Base-by-base conservation (phyloP, 2,329 filamentous ascomycete genomes). In the Fusarium odoratissimum region DNA sequence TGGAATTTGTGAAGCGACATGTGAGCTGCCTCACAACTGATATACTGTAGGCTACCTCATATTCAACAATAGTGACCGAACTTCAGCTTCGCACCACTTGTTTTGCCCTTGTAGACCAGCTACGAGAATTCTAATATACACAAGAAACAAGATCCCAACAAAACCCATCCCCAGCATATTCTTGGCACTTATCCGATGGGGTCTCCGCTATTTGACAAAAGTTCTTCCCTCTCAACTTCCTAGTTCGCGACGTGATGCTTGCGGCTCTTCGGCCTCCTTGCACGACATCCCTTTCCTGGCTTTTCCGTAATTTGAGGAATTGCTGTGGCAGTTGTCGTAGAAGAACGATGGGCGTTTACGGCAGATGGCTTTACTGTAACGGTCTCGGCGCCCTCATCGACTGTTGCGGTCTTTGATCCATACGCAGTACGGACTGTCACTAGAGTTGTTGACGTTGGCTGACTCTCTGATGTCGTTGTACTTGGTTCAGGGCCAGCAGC, bases 21-120 rank as follows among this genome's bases (percentile, higher is more conserved):
- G 4, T 21, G 17, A 37, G 5, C 23, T 16, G 13, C 4, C 16
- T 25, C 3, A 6, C 1, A 19, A 11, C 2, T 17, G 7, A 0
- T n/a, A 4, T 13, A 5, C 7, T 6, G 2, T 4, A 17, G 19
- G 8, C 10, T 30, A 28, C 1, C 12, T 28, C 2, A n/a, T 38
- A 3, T 6, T 9, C 17, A 28, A 4, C 10, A 10, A 41, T 17
- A 54, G 14, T 10, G 14, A 13, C 0, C 1, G 3, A n/a, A 7
- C 10, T 17, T 4, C 33, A 8, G 14, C 8, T 40, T 28, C 23
- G 1, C 5, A 8, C n/a, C 10, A 13, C 49, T 41, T 7, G 1
- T 7, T 37, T 30, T 17, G 19, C 4, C 11, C 10, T n/a, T 30
- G 49, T 30, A 41, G 49, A n/a, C 49, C 49, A 17, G 49, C 49